These are phyloP conservation scores for Sphagnum fallax DNA, from an alignment of 228 moss, liverwort and hornwort genomes.

Conservation along the genomic window DNA sequence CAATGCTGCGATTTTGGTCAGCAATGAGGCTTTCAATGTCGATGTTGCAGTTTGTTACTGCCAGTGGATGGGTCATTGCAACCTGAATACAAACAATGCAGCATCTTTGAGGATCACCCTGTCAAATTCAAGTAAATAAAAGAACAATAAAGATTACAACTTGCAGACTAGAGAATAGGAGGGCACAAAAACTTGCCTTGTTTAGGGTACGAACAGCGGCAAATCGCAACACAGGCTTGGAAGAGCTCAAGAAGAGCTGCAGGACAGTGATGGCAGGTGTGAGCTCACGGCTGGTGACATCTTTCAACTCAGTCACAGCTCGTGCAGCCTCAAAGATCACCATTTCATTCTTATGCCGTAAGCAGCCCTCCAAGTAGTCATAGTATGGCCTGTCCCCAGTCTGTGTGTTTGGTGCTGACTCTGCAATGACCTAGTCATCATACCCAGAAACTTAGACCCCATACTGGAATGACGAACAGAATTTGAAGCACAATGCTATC, in stretches of 20 bases:
- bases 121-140: too few relatives aligned
- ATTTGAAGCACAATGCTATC: neutral
- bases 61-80: constrained; percentile 82
- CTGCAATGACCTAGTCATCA: constrained; percentile 61
- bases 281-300: constrained; percentile 71
- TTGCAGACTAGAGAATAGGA: neutral
- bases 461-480: neutral
- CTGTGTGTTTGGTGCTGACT: constrained; percentile 64
- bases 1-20: constrained; percentile 90
- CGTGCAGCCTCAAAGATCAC: constrained; percentile 92
- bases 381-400: constrained; percentile 80
- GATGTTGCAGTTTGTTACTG: constrained; percentile 88
- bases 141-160: neutral
- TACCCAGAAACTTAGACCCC: neutral
- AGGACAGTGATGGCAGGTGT: constrained; percentile 86
- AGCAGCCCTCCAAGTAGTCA: constrained; percentile 75
- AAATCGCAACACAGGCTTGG: constrained; percentile 90
- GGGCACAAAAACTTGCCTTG: constrained; percentile 35
- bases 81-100: constrained; percentile 33
- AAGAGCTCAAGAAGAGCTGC: constrained; percentile 84
- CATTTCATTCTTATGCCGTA: constrained; percentile 90
- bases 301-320: constrained; percentile 73
- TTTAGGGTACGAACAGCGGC: constrained; percentile 91
- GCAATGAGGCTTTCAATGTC: constrained; percentile 93
- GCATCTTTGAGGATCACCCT: neutral